Percentiles rank a stretch among this genome's conserved stretches.
Evolutionary conservation across 2,329 filamentous ascomycete species (phyloP).

Genomic region (Raffaelea albimanens): DNA sequence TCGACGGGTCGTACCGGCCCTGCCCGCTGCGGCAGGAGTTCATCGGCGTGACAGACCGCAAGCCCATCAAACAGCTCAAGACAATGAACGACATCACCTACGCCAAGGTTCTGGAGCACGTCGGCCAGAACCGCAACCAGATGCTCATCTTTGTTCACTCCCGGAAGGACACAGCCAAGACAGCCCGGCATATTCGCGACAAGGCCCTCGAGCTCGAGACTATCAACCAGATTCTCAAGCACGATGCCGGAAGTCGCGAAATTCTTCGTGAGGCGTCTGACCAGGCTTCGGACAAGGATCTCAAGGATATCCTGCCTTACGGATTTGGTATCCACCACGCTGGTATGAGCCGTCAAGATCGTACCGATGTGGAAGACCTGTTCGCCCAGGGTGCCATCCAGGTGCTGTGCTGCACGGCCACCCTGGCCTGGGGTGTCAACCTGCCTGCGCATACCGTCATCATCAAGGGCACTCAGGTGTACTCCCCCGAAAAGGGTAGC

Average conservation of each 20-base stretch:
- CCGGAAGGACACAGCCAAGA: constrained; percentile 95
- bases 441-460: constrained; percentile 95
- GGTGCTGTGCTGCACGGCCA: constrained; percentile 93
- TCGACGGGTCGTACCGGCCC: constrained; percentile 86
- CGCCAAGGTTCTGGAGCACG: constrained; percentile 92
- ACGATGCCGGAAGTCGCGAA: constrained; percentile 84
- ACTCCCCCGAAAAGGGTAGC: constrained; percentile 95
- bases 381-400: constrained; percentile 88
- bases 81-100: constrained; percentile 99
- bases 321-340: constrained; percentile 98
- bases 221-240: constrained; percentile 88
- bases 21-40: constrained; percentile 96
- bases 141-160: constrained; percentile 99
- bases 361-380: constrained; percentile 88
- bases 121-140: constrained; percentile 85
- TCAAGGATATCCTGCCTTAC: constrained; percentile 92
- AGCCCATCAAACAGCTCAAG: constrained; percentile 97
- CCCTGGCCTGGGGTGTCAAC: constrained; percentile 98
- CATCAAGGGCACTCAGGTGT: constrained; percentile 97
- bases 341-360: constrained; percentile 91
- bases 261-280: constrained; percentile 79
- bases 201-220: constrained; percentile 96
- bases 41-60: constrained; percentile 93
- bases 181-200: constrained; percentile 89
- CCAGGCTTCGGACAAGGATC: constrained; percentile 70